Evolutionary conservation across 108 stramenopile species (phyloP), one percentile per base, ranked within the genome.

Genomic region (Conticribra weissflogii): DNA sequence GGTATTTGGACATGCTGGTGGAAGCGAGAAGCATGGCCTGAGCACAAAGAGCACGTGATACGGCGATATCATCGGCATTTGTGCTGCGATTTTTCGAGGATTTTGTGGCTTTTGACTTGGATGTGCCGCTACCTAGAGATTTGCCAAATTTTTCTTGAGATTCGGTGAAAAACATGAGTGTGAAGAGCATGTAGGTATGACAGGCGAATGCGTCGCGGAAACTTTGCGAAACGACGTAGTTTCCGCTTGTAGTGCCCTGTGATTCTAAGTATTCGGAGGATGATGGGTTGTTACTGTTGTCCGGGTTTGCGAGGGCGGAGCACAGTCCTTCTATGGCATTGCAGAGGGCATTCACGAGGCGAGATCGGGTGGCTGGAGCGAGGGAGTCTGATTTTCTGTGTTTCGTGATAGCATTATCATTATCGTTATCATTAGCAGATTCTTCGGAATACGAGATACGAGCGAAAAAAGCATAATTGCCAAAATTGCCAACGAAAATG

Each of bases 161-260:
- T 66, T 96, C 95, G 41, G 78, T 84, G 33, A 89, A 83, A 72
- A 88, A 89, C 92, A 93, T 92, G 54, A 93, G 55, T 2, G 95
- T 86, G 68, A 87, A 96, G 21, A 96, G 82, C 91, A 93, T 91
- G 88, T 96, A 96, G 48, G 92, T 54, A 65, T 93, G 95, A 62
- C 83, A 88, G 15, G 88, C 80, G 52, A 84, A 75, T 8, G 91
- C 90, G 70, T 91, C 90, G 29, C 88, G 83, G 58, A 92, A 92
- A 49, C 61, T 54, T 60, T 89, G 89, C 48, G 87, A 59, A 16
- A 92, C 85, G n/a, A 82, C 78, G 51, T 46, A 54, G 25, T 69
- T 56, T 16, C 61, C 49, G 48, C 54, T 31, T 28, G 33, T 45
- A 12, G 30, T 28, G 17, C 33, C 59, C 21, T 82, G 59, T 23